These are phyloP conservation scores for Solanum pimpinellifolium DNA, from an alignment of 257 asterid species.

Conservation along the genomic window DNA sequence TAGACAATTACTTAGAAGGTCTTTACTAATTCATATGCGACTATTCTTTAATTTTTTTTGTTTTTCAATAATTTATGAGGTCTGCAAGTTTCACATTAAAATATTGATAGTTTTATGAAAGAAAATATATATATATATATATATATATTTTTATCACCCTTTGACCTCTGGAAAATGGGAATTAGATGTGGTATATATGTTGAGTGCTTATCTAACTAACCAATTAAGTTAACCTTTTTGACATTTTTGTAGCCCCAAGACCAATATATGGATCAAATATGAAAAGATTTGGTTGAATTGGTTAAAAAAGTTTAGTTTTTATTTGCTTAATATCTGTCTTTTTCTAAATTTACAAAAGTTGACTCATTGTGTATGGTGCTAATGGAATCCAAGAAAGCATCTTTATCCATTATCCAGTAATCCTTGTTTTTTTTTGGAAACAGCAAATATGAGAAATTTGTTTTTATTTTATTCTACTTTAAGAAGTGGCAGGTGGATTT, in stretches of 20 bases:
- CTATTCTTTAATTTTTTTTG: no score
- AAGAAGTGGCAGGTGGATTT: background rate
- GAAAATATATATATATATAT: no score
- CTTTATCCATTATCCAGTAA: slow-evolving; percentile 4
- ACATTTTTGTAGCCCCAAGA: background rate
- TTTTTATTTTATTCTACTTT: background rate
- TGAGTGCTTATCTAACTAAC: slow-evolving; percentile 26
- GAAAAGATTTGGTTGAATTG: background rate
- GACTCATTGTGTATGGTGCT: background rate
- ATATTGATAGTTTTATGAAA: background rate
- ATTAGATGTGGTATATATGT: background rate
- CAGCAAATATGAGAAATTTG: background rate
- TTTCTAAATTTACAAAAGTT: background rate
- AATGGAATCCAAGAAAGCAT: slow-evolving; percentile 1
- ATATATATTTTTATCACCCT: background rate
- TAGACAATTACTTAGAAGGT: background rate
- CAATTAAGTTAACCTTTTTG: slow-evolving; percentile 15
- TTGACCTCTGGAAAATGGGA: background rate
- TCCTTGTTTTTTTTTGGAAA: background rate
- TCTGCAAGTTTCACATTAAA: background rate
- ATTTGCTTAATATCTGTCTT: background rate
- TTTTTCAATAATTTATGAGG: background rate
- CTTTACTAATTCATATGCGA: background rate
- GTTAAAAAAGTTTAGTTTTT: background rate
- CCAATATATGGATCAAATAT: background rate